Evolutionary conservation across 1,139 yeast genomes (phyloP).

Genomic region (Chernovozyma aurita): DNA sequence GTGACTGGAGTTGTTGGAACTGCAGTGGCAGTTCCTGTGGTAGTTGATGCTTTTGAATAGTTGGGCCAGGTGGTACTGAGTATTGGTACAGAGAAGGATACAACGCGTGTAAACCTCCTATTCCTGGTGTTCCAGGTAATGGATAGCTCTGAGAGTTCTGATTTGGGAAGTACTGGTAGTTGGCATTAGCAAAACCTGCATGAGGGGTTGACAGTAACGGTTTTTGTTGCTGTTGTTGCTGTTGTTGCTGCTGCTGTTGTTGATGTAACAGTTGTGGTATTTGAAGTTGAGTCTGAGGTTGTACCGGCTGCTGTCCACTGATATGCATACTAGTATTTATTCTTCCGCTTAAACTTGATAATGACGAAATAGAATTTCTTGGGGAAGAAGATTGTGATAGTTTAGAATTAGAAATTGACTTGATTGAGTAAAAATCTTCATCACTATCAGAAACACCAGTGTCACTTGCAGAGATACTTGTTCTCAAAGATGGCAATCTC

Average conservation of each 20-base stretch:
- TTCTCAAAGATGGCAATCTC: conserved; percentile 26
- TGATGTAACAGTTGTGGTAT: conserved; percentile 1
- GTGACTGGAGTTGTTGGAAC: conserved; percentile 1
- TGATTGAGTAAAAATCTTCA: conserved; percentile 36
- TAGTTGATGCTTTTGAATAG: not conserved
- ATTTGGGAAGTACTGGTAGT: not conserved
- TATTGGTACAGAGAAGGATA: conserved; percentile 2
- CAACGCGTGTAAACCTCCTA: not conserved
- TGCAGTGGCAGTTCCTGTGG: not conserved
- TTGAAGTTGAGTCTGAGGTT: conserved; percentile 9
- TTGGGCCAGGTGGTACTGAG: not conserved
- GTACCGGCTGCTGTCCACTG: conserved; percentile 1
- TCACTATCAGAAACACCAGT: conserved; percentile 31
- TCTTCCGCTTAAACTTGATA: conserved; percentile 45
- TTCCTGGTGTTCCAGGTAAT: not conserved
- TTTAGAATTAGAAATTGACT: conserved; percentile 17
- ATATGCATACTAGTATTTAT: conserved; percentile 23
- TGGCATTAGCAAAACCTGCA: not conserved
- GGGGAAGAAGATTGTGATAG: conserved; percentile 37
- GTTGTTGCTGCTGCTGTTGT: not conserved
- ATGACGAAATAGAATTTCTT: conserved; percentile 39
- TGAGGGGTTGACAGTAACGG: not conserved
- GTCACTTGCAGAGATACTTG: conserved; percentile 21
- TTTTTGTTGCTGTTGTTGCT: conserved; percentile 2
- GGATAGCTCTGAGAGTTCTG: not conserved